A percentile compares a stretch with the other conserved stretches of the same genome.
phyloP scores from a whole-genome alignment of 176 grass and related monocot species.

The Chrysopogon serrulatus region DNA sequence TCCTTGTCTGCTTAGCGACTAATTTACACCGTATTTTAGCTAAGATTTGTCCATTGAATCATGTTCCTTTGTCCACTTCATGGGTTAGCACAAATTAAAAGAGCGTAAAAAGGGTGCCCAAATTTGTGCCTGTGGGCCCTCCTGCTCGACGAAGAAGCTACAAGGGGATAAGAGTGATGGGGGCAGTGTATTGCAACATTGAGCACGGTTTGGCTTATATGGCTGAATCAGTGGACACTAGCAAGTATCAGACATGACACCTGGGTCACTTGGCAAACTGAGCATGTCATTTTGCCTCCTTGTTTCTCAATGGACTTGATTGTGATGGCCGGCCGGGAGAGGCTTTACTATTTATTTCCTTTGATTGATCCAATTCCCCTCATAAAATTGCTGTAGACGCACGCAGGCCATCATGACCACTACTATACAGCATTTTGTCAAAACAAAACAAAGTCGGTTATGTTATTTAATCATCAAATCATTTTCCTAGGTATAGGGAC shows the following conservation, averaged over 20 bases:
- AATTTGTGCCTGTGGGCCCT: conserved; percentile 26
- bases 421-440: neutral
- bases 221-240: conserved; percentile 23
- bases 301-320: conserved; percentile 10
- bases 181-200: conserved; percentile 13
- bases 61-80: conserved; percentile 34
- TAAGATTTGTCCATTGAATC: conserved; percentile 46
- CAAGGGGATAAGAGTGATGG: conserved; percentile 33
- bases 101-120: conserved; percentile 13
- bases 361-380: neutral
- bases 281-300: conserved; percentile 36
- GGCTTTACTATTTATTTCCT: neutral
- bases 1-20: conserved; percentile 6
- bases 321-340: conserved; percentile 17
- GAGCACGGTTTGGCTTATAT: conserved; percentile 26
- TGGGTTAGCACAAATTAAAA: conserved; percentile 30
- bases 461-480: neutral
- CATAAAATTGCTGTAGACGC: neutral
- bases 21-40: conserved; percentile 46
- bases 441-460: no score
- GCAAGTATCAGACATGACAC: conserved; percentile 18
- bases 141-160: conserved; percentile 29
- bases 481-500: neutral
- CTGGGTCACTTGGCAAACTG: conserved; percentile 31
- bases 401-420: neutral